Evolutionary conservation across 345 rosid species (phyloP).

Genomic region (Populus pruinosa): DNA sequence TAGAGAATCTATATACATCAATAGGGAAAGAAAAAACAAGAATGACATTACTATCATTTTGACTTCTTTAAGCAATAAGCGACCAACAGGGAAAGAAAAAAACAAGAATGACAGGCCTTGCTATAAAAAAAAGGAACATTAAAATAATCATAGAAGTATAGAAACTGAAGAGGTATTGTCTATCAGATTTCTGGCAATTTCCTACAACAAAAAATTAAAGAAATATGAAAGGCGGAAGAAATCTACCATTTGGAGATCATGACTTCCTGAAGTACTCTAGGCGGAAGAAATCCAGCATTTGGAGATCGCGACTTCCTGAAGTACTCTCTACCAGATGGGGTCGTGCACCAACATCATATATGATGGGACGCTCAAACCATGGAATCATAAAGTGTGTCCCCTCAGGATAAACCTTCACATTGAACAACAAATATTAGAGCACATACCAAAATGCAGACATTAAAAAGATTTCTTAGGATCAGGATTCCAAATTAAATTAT

Average conservation of each 20-base stretch:
- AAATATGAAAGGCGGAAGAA: background rate
- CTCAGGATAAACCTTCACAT: constrained; percentile 78
- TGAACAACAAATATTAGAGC: background rate
- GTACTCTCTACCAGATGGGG: constrained; percentile 88
- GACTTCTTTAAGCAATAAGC: background rate
- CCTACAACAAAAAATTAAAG: background rate
- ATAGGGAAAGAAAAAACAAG: background rate
- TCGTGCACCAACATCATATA: constrained; percentile 92
- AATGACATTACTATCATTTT: background rate
- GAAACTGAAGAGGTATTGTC: background rate
- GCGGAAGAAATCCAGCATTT: constrained; percentile 50
- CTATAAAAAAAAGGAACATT: background rate
- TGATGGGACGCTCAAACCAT: constrained; percentile 87
- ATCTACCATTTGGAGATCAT: constrained; percentile 89
- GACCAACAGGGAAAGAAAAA: background rate
- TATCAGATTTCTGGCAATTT: background rate
- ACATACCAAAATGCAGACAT: background rate
- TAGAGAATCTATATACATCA: background rate
- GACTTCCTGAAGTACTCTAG: constrained; percentile 88
- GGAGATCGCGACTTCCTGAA: constrained; percentile 95
- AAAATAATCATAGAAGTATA: too few species aligned
- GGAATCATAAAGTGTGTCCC: constrained; percentile 91
- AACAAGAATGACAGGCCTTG: background rate
- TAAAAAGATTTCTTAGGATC: background rate
- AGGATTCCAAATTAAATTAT: background rate